A percentile compares a stretch with the other conserved stretches of the same genome.
These are phyloP conservation scores for Orobanche coerulescens DNA, from an alignment of 257 asterid species.

Conservation along the genomic window DNA sequence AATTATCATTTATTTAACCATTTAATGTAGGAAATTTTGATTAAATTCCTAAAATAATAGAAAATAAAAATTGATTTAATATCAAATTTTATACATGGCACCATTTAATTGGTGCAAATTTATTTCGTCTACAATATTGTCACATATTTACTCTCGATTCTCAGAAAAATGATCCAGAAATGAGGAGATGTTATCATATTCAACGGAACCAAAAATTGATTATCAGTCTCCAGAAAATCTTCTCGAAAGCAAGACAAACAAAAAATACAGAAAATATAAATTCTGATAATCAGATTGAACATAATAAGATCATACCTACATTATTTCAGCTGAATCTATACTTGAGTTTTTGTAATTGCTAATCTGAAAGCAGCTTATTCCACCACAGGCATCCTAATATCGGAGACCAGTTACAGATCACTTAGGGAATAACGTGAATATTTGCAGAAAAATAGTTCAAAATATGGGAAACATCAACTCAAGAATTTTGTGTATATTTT, in stretches of 20 bases:
- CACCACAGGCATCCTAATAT: slow-evolving; percentile 65
- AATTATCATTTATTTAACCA: no score
- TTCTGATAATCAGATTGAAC: slow-evolving; percentile 1
- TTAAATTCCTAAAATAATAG: no score
- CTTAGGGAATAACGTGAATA: neutral
- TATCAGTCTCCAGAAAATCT: neutral
- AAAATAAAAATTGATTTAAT: no score
- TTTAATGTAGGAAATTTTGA: no score
- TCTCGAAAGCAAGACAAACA: neutral
- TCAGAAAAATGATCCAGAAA: neutral
- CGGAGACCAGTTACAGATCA: slow-evolving; percentile 19
- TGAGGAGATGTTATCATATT: neutral
- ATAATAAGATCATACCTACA: slow-evolving; percentile 44
- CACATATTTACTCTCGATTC: no score
- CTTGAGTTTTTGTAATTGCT: slow-evolving; percentile 51
- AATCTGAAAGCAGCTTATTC: slow-evolving; percentile 70
- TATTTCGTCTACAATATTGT: no score
- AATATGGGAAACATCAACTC: neutral
- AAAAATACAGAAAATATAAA: slow-evolving; percentile 8
- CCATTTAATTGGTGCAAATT: no score
- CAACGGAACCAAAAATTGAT: neutral
- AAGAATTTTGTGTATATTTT: no score
- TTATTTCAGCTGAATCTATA: slow-evolving; percentile 58
- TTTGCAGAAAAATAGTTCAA: neutral
- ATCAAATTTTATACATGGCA: no score